These are phyloP conservation scores for Alternaria tenuissima DNA, from an alignment of 2,329 filamentous ascomycete species.

Conservation along the genomic window DNA sequence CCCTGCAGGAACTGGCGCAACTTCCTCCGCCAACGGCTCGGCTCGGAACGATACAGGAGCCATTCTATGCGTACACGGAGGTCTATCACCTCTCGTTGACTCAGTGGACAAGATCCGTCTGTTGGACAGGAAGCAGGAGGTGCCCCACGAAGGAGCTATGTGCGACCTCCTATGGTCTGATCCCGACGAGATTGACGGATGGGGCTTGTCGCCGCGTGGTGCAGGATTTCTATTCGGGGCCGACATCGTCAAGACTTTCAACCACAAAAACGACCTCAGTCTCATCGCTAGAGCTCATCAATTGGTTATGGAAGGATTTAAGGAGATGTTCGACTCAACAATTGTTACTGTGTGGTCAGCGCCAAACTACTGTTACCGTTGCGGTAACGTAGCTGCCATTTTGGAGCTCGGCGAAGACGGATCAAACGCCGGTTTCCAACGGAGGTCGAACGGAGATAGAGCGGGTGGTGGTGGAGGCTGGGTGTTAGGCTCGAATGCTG, in stretches of 20 bases:
- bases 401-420: slow-evolving; percentile 90
- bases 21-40: slow-evolving; percentile 68
- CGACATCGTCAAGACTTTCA: slow-evolving; percentile 94
- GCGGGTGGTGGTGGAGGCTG: slow-evolving; percentile 56
- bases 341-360: slow-evolving; percentile 97
- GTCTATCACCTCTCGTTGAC: slow-evolving; percentile 88
- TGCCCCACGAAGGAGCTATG: slow-evolving; percentile 98
- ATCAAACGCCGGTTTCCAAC: slow-evolving; percentile 57
- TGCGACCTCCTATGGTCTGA: slow-evolving; percentile 98
- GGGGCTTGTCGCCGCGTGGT: slow-evolving; percentile 91
- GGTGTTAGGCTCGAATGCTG: slow-evolving; percentile 45
- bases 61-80: slow-evolving; percentile 94
- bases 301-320: slow-evolving; percentile 99
- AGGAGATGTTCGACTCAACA: slow-evolving; percentile 90
- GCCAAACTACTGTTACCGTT: slow-evolving; percentile 72
- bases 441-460: slow-evolving; percentile 72
- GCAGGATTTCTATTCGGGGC: slow-evolving; percentile 95
- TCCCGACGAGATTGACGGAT: slow-evolving; percentile 96
- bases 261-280: slow-evolving; percentile 89
- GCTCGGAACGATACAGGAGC: slow-evolving; percentile 66
- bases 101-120: slow-evolving; percentile 94
- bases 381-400: slow-evolving; percentile 78
- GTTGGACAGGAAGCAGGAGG: slow-evolving; percentile 93
- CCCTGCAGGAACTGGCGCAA: slow-evolving; percentile 80
- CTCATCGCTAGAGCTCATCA: slow-evolving; percentile 95